phyloP scores from a whole-genome alignment of 106 monocot genomes.

The Vanilla planifolia region DNA sequence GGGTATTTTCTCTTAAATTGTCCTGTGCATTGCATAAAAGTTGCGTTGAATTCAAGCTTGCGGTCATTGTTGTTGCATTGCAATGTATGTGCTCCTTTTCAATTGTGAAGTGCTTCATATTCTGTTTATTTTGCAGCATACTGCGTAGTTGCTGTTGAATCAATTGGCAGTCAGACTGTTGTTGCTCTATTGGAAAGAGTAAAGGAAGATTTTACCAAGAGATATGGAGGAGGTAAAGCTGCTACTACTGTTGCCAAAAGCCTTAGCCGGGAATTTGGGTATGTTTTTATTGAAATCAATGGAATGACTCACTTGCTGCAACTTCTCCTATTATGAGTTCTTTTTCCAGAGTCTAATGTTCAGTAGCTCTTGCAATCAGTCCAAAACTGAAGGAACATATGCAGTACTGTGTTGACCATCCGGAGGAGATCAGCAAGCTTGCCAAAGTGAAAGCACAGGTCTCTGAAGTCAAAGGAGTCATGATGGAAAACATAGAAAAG shows the following conservation, averaged over 20 bases:
- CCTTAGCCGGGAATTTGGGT: slow-evolving; percentile 17
- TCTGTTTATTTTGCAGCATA: slow-evolving; percentile 8
- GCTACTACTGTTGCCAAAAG: slow-evolving; percentile 16
- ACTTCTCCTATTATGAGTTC: background rate
- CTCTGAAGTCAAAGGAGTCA: slow-evolving; percentile 33
- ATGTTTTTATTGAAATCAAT: background rate
- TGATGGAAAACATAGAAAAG: slow-evolving; percentile 41
- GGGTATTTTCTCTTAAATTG: too few relatives aligned
- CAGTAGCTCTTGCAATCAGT: background rate
- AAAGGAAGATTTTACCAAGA: slow-evolving; percentile 15
- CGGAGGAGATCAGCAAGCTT: slow-evolving; percentile 36
- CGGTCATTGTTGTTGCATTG: too few relatives aligned
- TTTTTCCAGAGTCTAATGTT: too few relatives aligned
- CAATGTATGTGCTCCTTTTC: too few relatives aligned
- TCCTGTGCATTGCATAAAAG: too few relatives aligned
- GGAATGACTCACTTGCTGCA: background rate
- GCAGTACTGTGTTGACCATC: slow-evolving; percentile 34
- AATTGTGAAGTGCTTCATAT: too few relatives aligned
- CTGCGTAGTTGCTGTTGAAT: slow-evolving; percentile 16
- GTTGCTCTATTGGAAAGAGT: slow-evolving; percentile 19
- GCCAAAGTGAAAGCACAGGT: slow-evolving; percentile 36
- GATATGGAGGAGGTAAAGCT: slow-evolving; percentile 24
- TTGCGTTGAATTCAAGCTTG: too few relatives aligned
- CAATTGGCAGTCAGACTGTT: slow-evolving; percentile 11
- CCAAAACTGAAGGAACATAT: slow-evolving; percentile 29